Evolutionary conservation across 1,284 basidiomycete species (phyloP), one percentile per base, ranked within the genome.

Genomic region (Malassezia arunalokei): DNA sequence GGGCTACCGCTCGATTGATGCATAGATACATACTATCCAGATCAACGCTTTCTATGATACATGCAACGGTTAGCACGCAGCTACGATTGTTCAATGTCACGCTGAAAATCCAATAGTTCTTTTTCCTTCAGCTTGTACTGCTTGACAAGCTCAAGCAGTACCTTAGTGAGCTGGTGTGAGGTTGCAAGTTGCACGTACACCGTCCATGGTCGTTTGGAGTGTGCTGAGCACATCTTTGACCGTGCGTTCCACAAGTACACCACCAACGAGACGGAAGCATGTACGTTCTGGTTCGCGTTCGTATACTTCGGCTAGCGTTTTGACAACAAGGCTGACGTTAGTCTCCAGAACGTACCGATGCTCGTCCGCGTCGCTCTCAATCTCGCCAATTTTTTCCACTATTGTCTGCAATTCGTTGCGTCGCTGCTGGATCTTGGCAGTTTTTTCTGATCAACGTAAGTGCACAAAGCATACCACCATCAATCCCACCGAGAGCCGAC

Each of bases 261-360:
- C 94, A 9, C 94, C 94, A 57, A 99, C 86, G 62, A 98, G 79
- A 44, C 94, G 83, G 76, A 96, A 99, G 76, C 94, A 98, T 76
- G 88, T 90, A 56, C 94, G 83, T 68, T 83, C 79, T 24, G 92
- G 89, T 56, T 92, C 87, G 54, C 80, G 79, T 48, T 62, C 59
- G 15, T 57, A 58, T 29, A 65, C 64, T 30, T 77, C 78, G 39
- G 86, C 77, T 28, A 99, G 76, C 1, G 92, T 96, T 1, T 81
- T 80, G 41, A 98, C 79, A 8, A 99, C 94, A 14, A 98, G 79
- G 39, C 90, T 96, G 64, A 14, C 28, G 33, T 20, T 12, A 30
- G 31, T 17, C 33, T n/a, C 1, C 3, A 15, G 12, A 6, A 63
- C 68, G 46, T 49, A 71, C 67, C 58, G 58, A 59, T 73, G 70